These are phyloP conservation scores for Scheffersomyces segobiensis DNA, from an alignment of 1,139 yeast species.

Conservation along the genomic window DNA sequence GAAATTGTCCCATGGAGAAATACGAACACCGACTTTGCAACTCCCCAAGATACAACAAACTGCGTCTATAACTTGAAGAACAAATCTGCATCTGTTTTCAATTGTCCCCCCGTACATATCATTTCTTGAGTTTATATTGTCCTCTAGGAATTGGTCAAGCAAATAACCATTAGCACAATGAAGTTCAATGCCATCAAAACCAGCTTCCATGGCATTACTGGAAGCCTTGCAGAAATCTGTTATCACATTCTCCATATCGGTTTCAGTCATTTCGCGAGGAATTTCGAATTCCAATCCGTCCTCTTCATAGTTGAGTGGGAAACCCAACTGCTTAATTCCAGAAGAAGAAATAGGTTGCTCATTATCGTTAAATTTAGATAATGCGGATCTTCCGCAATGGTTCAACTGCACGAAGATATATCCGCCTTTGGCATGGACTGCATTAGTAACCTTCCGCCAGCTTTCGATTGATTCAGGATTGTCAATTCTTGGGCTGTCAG, in stretches of 20 bases:
- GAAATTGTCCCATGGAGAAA: slow-evolving; percentile 25
- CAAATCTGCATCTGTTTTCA: slow-evolving; percentile 31
- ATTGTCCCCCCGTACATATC: slow-evolving; percentile 45
- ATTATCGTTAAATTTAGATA: background rate
- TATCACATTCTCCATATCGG: slow-evolving; percentile 11
- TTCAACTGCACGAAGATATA: slow-evolving; percentile 16
- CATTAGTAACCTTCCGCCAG: slow-evolving; percentile 12
- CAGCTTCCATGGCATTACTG: slow-evolving; percentile 28
- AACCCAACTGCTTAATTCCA: slow-evolving; percentile 25
- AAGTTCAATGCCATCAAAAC: slow-evolving; percentile 38
- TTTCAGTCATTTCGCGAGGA: slow-evolving; percentile 10
- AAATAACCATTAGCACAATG: slow-evolving; percentile 33
- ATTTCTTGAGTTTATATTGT: slow-evolving; percentile 31
- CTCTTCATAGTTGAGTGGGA: slow-evolving; percentile 21
- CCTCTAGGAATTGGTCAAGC: slow-evolving; percentile 36
- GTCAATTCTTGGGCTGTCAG: slow-evolving; percentile 56
- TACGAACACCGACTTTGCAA: slow-evolving; percentile 20
- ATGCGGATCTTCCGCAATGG: slow-evolving; percentile 16
- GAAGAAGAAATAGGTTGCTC: slow-evolving; percentile 25
- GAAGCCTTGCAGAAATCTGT: slow-evolving; percentile 31
- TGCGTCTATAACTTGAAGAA: slow-evolving; percentile 26
- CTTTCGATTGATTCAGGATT: slow-evolving; percentile 44
- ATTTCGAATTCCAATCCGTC: background rate
- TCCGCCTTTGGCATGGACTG: slow-evolving; percentile 11
- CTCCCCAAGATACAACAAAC: slow-evolving; percentile 30